Conservation (phyloP, 257 asterid species). For the Rehmannia glutinosa region DNA sequence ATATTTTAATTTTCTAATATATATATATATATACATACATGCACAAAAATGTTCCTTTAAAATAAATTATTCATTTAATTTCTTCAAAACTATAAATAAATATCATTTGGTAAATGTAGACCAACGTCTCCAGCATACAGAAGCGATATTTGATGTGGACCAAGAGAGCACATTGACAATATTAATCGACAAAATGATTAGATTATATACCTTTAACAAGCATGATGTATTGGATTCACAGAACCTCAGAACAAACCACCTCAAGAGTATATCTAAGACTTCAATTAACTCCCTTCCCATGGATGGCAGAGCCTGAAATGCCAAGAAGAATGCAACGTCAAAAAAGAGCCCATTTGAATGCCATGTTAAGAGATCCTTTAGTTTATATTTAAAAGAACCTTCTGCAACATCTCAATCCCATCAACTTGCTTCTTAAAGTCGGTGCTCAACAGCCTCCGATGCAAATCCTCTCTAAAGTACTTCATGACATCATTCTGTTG, state of each 20-base stretch:
- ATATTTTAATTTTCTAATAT: not conserved
- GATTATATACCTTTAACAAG: conserved; percentile 61
- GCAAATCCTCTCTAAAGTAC: conserved; percentile 93
- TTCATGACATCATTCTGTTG: conserved; percentile 81
- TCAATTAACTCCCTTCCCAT: conserved; percentile 69
- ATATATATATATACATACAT: no score
- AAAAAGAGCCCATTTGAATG: conserved; percentile 14
- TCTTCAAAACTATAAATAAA: not conserved
- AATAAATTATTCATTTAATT: not conserved
- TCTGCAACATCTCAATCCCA: conserved; percentile 97
- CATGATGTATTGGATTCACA: conserved; percentile 95
- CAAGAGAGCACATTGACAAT: not conserved
- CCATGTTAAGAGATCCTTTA: not conserved
- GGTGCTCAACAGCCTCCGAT: conserved; percentile 75
- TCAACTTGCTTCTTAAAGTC: conserved; percentile 99
- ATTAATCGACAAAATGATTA: not conserved
- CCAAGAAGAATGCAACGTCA: conserved; percentile 18
- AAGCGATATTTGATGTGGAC: not conserved
- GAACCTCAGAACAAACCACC: conserved; percentile 90
- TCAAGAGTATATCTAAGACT: conserved; percentile 83
- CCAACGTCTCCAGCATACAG: not conserved
- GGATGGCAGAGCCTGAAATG: conserved; percentile 79
- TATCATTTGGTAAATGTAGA: not conserved
- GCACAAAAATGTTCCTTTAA: not conserved
- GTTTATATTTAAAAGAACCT: conserved; percentile 44